Evolutionary conservation across 352 stramenopile genomes (phyloP), one percentile per base, ranked within the genome.

Genomic region (Peronospora destructor): DNA sequence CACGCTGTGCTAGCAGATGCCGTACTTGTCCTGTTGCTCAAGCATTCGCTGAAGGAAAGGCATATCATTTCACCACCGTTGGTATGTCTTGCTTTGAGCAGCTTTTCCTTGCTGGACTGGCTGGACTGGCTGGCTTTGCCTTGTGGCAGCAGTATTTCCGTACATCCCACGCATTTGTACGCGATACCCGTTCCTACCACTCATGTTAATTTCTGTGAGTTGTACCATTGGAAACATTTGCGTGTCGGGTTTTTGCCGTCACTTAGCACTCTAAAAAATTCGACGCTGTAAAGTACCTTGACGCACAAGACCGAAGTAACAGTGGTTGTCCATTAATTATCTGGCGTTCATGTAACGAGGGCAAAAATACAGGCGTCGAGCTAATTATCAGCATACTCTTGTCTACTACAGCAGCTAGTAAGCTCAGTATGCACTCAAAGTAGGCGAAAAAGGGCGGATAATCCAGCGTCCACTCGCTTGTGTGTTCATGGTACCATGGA

Each of bases 181-280:
- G 13, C 30, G n/a, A n/a, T n/a, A n/a, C n/a, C 59, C 74, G 37
- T 94, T 94, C 54, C 53, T 92, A 6, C 84, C 84, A 21, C 70
- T 94, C 16, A 85, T 94, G 65, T 33, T 87, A 26, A 85, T 84
- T 21, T 92, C 81, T 1, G 74, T 90, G 10, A 59, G 54, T 10
- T 91, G 81, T 33, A 77, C 77, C 0, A 52, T 90, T 33, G n/a
- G 73, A 8, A 90, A 91, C 45, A 19, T 91, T 3, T 92, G 91
- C 60, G 74, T 92, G 3, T 90, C 75, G 73, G 58, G 64, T 23
- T n/a, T 67, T 85, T 25, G 59, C 73, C 21, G 60, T 86, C 25
- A 73, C 56, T 8, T 75, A 85, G 39, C 76, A 89, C 40, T 80
- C 68, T 32, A 62, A 74, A 23, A 87, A 91, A 54, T 64, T 88